Evolutionary conservation across 1,284 basidiomycete species (phyloP).

Genomic region (Ganoderma resinaceum): DNA sequence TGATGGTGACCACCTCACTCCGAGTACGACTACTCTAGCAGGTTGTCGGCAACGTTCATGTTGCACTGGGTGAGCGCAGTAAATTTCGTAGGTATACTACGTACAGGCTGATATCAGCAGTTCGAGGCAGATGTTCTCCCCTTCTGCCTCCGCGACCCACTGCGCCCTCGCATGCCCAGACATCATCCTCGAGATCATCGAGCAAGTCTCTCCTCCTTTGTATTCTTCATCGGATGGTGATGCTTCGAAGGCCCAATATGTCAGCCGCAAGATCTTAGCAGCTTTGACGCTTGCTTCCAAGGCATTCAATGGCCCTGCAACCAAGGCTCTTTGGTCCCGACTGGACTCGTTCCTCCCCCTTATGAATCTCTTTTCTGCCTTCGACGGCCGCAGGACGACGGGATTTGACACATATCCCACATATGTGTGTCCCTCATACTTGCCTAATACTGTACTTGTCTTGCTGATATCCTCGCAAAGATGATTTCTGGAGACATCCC

Average conservation of each 20-base stretch:
- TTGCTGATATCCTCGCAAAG: background rate
- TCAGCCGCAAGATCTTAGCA: background rate
- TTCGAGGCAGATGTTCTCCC: background rate
- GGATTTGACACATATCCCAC: background rate
- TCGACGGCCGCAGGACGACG: background rate
- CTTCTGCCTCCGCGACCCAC: background rate
- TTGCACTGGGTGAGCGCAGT: no score
- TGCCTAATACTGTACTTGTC: background rate
- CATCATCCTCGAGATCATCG: background rate
- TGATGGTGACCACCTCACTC: no score
- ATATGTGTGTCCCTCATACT: background rate
- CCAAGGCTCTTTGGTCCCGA: background rate
- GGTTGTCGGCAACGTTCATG: no score
- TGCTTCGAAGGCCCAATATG: background rate
- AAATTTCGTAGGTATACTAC: no score
- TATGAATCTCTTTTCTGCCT: background rate
- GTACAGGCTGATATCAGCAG: background rate
- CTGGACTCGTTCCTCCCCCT: background rate
- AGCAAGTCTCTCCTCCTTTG: background rate
- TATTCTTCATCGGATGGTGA: background rate
- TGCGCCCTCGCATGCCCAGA: background rate
- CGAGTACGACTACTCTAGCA: no score
- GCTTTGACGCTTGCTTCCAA: background rate
- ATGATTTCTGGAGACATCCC: background rate
- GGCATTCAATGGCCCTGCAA: background rate